Evolutionary conservation across 345 rosid genomes (phyloP).

Genomic region (Abelmoschus esculentus): DNA sequence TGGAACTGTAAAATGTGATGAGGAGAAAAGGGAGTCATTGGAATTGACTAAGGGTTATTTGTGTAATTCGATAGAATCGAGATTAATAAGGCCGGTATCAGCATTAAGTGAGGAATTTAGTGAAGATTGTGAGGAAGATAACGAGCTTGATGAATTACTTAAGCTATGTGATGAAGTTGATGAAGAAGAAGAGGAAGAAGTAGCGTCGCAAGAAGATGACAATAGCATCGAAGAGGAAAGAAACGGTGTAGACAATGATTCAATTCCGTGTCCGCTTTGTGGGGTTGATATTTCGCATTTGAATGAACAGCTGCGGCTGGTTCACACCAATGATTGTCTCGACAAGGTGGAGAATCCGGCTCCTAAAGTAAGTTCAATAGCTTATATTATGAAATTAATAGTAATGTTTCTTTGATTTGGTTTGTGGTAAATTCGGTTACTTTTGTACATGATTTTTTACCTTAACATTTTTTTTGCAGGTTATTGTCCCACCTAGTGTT

Average conservation of each 20-base stretch:
- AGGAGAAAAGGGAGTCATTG: conserved; percentile 18
- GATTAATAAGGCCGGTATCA: conserved; percentile 27
- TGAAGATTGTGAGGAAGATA: conserved; percentile 27
- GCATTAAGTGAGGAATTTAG: conserved; percentile 2
- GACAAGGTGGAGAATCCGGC: conserved; percentile 37
- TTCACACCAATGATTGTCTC: conserved; percentile 76
- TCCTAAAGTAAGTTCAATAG: conserved; percentile 34
- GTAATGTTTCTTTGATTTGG: neutral
- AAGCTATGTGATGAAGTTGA: conserved; percentile 43
- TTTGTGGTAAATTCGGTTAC: neutral
- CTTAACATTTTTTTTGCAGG: conserved; percentile 26
- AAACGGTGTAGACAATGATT: conserved; percentile 12
- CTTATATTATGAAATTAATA: neutral
- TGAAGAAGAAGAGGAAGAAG: conserved; percentile 19
- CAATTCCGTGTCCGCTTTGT: conserved; percentile 68
- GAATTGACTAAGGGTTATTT: conserved; percentile 36
- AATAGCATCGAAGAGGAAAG: neutral
- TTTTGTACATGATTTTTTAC: conserved; percentile 8
- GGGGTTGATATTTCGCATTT: conserved; percentile 57
- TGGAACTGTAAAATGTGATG: neutral
- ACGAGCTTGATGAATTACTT: conserved; percentile 49
- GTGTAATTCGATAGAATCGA: conserved; percentile 57
- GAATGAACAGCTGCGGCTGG: conserved; percentile 52
- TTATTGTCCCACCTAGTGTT: conserved; percentile 11
- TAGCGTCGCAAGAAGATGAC: conserved; percentile 14